phyloP scores from a whole-genome alignment of 2,329 filamentous ascomycete species.

The Aspergillus puulaauensis region DNA sequence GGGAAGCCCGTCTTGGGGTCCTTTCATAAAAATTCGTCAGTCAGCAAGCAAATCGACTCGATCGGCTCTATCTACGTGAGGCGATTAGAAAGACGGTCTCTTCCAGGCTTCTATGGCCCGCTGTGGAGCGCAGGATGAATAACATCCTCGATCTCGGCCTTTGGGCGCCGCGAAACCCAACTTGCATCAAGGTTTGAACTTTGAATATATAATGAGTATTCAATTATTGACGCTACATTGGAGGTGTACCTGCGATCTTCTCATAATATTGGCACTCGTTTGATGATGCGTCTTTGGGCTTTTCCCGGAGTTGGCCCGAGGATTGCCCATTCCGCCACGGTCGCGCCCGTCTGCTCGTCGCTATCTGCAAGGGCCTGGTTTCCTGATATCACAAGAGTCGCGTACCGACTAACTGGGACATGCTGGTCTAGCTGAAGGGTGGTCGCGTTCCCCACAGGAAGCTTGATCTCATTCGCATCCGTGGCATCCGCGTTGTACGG shows the following conservation, averaged over 20 bases:
- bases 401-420: conserved; percentile 39
- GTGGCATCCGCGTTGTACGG: conserved; percentile 37
- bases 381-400: conserved; percentile 45
- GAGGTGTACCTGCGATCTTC: not conserved
- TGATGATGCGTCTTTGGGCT: not conserved
- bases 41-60: not conserved
- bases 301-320: conserved; percentile 24
- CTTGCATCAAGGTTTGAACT: not conserved
- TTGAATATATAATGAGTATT: not conserved
- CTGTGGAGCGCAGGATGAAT: conserved; percentile 6
- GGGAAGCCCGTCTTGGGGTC: not conserved
- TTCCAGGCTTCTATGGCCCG: not conserved
- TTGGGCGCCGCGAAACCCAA: too few species aligned
- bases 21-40: not conserved
- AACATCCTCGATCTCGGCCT: not conserved
- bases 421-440: conserved; percentile 34
- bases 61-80: not conserved
- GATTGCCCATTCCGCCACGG: conserved; percentile 50
- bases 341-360: conserved; percentile 44
- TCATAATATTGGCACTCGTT: not conserved
- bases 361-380: conserved; percentile 39
- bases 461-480: conserved; percentile 33
- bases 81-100: too few species aligned
- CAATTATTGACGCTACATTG: not conserved
- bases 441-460: conserved; percentile 44